Evolutionary conservation across 2,329 filamentous ascomycete genomes (phyloP).

Genomic region (Fusarium burgessii): DNA sequence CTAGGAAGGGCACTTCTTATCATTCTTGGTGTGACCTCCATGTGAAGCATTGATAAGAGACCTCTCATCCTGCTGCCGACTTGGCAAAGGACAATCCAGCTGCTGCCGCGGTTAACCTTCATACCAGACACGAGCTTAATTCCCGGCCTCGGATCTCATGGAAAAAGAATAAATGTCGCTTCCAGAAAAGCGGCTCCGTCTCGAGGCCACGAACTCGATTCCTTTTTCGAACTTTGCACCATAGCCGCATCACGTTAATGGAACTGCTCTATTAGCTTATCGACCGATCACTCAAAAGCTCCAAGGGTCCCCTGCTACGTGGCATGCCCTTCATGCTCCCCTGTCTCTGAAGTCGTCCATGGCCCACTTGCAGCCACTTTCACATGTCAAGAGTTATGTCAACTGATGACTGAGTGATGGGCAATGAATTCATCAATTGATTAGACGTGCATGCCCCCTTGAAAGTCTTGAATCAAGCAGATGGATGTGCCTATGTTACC

Average conservation of each 20-base stretch:
- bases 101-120: conserved; percentile 36
- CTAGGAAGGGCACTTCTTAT: background rate
- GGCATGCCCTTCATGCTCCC: conserved; percentile 36
- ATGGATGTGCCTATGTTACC: conserved; percentile 9
- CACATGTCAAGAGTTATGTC: conserved; percentile 47
- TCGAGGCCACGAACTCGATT: conserved; percentile 33
- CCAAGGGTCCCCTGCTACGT: conserved; percentile 25
- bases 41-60: conserved; percentile 33
- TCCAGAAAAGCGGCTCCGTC: conserved; percentile 39
- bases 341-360: conserved; percentile 24
- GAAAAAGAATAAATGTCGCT: conserved; percentile 26
- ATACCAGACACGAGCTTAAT: conserved; percentile 33
- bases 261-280: conserved; percentile 30
- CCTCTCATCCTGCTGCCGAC: conserved; percentile 25
- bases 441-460: conserved; percentile 25
- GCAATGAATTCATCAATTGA: conserved; percentile 2
- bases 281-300: conserved; percentile 30
- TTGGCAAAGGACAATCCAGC: conserved; percentile 19
- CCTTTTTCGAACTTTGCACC: conserved; percentile 32
- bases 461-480: conserved; percentile 20
- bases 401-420: background rate
- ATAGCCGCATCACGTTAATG: conserved; percentile 37
- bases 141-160: conserved; percentile 39
- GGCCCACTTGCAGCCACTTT: conserved; percentile 48
- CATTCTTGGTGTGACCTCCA: background rate